Evolutionary conservation across 805 yeast genomes (phyloP), one percentile per base, ranked within the genome.

Genomic region (Candida hungchunana): DNA sequence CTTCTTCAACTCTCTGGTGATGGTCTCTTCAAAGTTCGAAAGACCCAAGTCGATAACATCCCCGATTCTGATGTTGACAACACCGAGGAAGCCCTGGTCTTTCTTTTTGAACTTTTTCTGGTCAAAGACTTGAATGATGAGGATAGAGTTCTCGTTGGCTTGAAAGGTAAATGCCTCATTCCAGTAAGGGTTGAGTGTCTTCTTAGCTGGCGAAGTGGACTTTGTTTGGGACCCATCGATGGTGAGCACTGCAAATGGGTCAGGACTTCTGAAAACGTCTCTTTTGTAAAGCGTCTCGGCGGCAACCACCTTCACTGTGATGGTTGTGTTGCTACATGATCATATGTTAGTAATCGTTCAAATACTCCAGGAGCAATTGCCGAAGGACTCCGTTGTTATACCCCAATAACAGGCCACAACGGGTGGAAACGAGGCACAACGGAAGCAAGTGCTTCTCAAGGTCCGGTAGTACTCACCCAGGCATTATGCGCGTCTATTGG

Each of bases 11-110:
- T 88, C 96, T 53, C 95, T 78, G 1, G 97, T 89, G 40, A 90
- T 79, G 41, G 97, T 90, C 60, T 89, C 96, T 58, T 82, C 89
- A 26, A 53, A 45, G 24, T 57, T 56, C 11, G 64, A 63, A 54
- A 55, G 32, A 27, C 64, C 65, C 36, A 81, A 67, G 56, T 88
- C 94, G 39, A 90, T 74, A 19, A 85, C 87, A 59, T 93, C 97
- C 28, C 90, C 90, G 20, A 93, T 75, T 47, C 94, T 72, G 34
- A 93, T 75, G 59, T 93, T 93, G 43, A 93, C 93, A 14, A 93
- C 97, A 39, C 99, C 99, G 35, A 93, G 68, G 52, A 93, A 93
- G 5, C 99, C 99, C 62, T 93, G 99, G 59, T 93, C 98, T 73
- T 88, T 89, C 77, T 87, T 88, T 61, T 93, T 93, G 67, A 93